phyloP scores from a whole-genome alignment of 441 rosid genomes.

The Erodium texanum region DNA sequence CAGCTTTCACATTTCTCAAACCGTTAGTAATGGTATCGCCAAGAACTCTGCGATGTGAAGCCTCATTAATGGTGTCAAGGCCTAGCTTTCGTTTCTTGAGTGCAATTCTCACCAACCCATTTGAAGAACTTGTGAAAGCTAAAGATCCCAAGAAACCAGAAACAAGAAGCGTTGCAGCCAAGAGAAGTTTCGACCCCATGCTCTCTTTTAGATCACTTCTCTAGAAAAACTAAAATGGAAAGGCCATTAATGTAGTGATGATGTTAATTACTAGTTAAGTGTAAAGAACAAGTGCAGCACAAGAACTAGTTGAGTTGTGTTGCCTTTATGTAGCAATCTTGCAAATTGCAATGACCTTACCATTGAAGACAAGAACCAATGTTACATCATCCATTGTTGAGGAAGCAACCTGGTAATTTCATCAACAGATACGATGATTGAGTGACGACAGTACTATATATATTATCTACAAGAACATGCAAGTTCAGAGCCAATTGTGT shows the following conservation, averaged over 20 bases:
- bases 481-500: background rate
- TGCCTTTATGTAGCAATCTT: background rate
- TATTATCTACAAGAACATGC: too few relatives aligned
- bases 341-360: background rate
- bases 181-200: slow-evolving; percentile 26
- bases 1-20: slow-evolving; percentile 15
- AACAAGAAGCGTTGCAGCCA: slow-evolving; percentile 22
- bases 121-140: slow-evolving; percentile 18
- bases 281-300: background rate
- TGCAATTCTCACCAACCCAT: slow-evolving; percentile 35
- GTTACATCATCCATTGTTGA: too few relatives aligned
- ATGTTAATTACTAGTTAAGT: too few relatives aligned
- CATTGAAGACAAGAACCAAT: background rate
- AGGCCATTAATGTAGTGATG: too few relatives aligned
- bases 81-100: slow-evolving; percentile 36
- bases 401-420: background rate
- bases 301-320: background rate
- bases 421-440: too few relatives aligned
- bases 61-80: slow-evolving; percentile 29
- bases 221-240: background rate
- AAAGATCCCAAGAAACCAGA: slow-evolving; percentile 27
- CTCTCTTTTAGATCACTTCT: background rate
- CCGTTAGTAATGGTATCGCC: background rate
- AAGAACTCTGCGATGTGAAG: slow-evolving; percentile 13
- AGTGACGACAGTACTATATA: too few relatives aligned